Evolutionary conservation across 225 moss, liverwort and hornwort species (phyloP), one percentile per base, ranked within the genome.

Genomic region (Bryum argenteum): DNA sequence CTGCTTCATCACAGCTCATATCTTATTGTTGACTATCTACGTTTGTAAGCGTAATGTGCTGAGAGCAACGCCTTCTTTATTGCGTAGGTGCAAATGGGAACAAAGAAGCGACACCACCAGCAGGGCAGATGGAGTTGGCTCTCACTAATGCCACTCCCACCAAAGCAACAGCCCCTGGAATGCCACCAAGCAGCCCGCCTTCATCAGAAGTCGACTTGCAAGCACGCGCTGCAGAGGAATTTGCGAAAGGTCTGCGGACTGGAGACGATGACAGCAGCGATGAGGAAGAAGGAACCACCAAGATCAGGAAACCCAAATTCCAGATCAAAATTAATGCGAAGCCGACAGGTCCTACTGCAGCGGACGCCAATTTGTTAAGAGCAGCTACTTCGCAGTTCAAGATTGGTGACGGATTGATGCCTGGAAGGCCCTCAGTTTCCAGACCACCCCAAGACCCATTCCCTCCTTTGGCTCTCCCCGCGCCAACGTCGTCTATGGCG

Each of bases 381-480:
- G 98, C 89, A 67, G 98, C 98, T 66, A 99, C 98, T 71, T 91
- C 87, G 72, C 88, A 92, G 64, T 99, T 99, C 22, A 95, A 91
- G 71, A 87, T 99, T 60, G 94, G 89, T 63, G 98, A 92, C 61
- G 87, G 88, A 76, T 83, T 99, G 79, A 71, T 47, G 45, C 79
- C 88, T 69, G 91, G 84, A 54, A 85, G 91, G 65, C 67, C 87
- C 20, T 85, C 82, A n/a, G 65, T 85, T 55, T 82, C 85, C 63
- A 85, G 80, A 51, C 43, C 83, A 1, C 73, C 83, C 53, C 78
- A 81, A 63, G 84, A 84, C 50, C 74, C 73, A 54, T 87, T 87
- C 66, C 79, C 58, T 61, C 66, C 79, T 26, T 54, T 78, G 28
- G 83, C 84, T 47, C 76, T 76, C 79, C 80, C 86, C 43, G 74